These are phyloP conservation scores for Citrus medica DNA, from an alignment of 345 rosid genomes.

Conservation along the genomic window DNA sequence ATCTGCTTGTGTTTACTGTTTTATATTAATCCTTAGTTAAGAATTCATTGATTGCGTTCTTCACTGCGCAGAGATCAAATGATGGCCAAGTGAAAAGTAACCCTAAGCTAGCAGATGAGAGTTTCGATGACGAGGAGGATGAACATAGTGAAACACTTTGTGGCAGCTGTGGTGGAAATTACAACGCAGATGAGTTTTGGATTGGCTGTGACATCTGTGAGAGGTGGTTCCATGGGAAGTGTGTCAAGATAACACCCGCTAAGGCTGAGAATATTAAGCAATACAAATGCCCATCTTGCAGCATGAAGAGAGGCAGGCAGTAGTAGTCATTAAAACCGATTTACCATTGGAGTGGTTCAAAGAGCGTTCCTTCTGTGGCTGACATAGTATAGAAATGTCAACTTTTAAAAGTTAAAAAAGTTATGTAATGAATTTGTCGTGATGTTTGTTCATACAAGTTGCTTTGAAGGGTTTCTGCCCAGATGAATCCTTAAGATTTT, in stretches of 20 bases:
- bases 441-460: conserved; percentile 30
- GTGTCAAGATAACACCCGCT: conserved; percentile 83
- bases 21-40: not conserved
- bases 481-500: conserved; percentile 19
- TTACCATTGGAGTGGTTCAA: not conserved
- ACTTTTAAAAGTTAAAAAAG: conserved; percentile 3
- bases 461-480: conserved; percentile 16
- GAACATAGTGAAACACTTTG: conserved; percentile 74
- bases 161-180: conserved; percentile 74
- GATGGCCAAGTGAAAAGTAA: conserved; percentile 63
- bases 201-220: conserved; percentile 79
- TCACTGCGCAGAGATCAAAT: conserved; percentile 46
- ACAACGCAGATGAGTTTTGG: conserved; percentile 83
- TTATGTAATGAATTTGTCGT: conserved; percentile 19
- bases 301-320: conserved; percentile 65
- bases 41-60: not conserved
- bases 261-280: conserved; percentile 85
- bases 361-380: conserved; percentile 4
- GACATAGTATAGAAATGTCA: conserved; percentile 18
- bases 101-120: conserved; percentile 49
- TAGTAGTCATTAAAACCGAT: conserved; percentile 14
- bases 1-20: not conserved
- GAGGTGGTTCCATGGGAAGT: conserved; percentile 83
- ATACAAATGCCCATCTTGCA: conserved; percentile 86
- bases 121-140: conserved; percentile 59